Percentiles rank a stretch among this genome's conserved stretches.
Conservation (phyloP, 306 rosid genomes). For the Canavalia ensiformis region DNA sequence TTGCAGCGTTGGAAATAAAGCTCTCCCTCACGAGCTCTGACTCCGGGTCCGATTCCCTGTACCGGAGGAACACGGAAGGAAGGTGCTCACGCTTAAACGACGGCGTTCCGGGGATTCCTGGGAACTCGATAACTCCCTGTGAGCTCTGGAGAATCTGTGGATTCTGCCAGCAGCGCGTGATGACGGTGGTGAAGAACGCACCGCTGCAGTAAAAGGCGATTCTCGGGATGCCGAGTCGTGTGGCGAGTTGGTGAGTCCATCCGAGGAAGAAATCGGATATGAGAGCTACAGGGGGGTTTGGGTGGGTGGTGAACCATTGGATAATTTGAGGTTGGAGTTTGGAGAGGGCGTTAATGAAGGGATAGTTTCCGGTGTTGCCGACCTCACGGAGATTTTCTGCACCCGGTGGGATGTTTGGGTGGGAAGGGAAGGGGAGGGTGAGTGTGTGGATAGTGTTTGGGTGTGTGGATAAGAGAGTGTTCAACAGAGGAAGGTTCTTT, state of each 20-base stretch:
- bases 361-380: constrained; percentile 66
- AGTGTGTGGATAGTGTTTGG: constrained; percentile 61
- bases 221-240: constrained; percentile 43
- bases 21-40: constrained; percentile 54
- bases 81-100: constrained; percentile 60
- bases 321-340: constrained; percentile 47
- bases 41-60: constrained; percentile 58
- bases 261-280: constrained; percentile 62
- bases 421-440: constrained; percentile 68
- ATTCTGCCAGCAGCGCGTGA: constrained; percentile 41
- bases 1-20: constrained; percentile 37
- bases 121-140: constrained; percentile 27
- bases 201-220: not conserved
- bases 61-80: constrained; percentile 46
- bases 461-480: constrained; percentile 64
- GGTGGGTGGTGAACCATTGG: constrained; percentile 50
- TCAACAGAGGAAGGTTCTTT: constrained; percentile 60
- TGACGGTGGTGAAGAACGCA: constrained; percentile 38
- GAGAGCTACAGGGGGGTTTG: constrained; percentile 48
- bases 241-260: constrained; percentile 53
- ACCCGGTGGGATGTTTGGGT: constrained; percentile 64
- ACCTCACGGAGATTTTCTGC: constrained; percentile 63
- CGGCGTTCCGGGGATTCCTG: constrained; percentile 53
- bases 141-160: not conserved
- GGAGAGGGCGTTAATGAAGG: constrained; percentile 53